Evolutionary conservation across 1,139 yeast genomes (phyloP).

Genomic region (Spencermartinsiella ligniputridi): DNA sequence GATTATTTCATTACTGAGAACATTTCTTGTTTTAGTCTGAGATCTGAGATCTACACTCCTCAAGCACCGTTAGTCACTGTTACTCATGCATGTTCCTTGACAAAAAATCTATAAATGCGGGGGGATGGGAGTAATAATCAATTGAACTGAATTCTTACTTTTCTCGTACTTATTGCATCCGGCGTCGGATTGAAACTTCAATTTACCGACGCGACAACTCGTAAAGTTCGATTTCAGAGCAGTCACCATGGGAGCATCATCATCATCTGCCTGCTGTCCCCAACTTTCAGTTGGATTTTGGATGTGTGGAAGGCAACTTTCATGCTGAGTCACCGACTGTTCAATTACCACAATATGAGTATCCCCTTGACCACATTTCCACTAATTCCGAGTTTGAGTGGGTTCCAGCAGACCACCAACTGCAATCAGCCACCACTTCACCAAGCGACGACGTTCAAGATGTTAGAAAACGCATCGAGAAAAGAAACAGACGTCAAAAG

Average conservation of each 20-base stretch:
- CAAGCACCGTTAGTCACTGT: too few species aligned
- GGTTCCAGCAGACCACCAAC: background rate
- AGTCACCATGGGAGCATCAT: constrained; percentile 5
- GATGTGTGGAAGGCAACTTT: background rate
- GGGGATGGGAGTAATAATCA: too few species aligned
- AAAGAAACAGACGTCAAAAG: constrained; percentile 10
- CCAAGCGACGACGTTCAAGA: constrained; percentile 3
- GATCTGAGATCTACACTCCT: too few species aligned
- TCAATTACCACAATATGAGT: background rate
- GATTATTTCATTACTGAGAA: constrained; percentile 2
- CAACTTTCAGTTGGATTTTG: constrained; percentile 1
- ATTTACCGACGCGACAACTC: background rate
- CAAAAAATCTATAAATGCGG: too few species aligned
- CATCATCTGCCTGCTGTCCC: constrained; percentile 4
- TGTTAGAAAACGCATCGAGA: constrained; percentile 14
- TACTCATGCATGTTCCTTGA: too few species aligned
- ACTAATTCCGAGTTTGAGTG: background rate
- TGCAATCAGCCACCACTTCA: background rate
- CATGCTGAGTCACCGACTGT: background rate
- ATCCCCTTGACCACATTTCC: background rate
- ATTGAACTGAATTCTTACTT: background rate
- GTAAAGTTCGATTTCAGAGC: background rate
- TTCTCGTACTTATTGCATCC: background rate
- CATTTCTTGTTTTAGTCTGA: background rate
- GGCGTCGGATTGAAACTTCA: constrained; percentile 1